phyloP scores from a whole-genome alignment of 768 basidiomycete genomes.

The Podaxis pistillaris region DNA sequence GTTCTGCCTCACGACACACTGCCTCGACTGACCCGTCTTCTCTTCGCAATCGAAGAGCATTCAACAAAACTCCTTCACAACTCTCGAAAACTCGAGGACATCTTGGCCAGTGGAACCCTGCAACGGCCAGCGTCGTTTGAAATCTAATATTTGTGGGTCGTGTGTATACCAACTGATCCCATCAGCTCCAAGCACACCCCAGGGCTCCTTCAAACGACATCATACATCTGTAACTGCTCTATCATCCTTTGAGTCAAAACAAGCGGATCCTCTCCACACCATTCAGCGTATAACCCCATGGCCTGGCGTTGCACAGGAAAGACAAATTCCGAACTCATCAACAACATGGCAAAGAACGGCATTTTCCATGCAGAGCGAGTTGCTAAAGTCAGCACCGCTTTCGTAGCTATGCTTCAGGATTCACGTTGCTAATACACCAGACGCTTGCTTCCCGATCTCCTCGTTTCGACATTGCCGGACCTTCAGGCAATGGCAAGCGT shows the following conservation, averaged over 20 bases:
- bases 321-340: slow-evolving; percentile 71
- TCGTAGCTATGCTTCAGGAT: background rate
- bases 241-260: background rate
- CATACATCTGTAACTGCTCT: background rate
- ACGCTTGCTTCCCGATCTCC: background rate
- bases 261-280: background rate
- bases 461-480: background rate
- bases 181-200: slow-evolving; percentile 8
- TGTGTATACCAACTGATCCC: slow-evolving; percentile 7
- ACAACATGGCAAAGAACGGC: slow-evolving; percentile 54
- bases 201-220: background rate
- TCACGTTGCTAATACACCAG: background rate
- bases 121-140: background rate
- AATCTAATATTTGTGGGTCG: background rate
- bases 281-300: slow-evolving; percentile 40
- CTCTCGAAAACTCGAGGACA: background rate
- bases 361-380: slow-evolving; percentile 60
- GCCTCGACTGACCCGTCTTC: background rate
- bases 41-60: background rate
- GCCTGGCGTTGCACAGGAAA: slow-evolving; percentile 79
- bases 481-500: slow-evolving; percentile 65
- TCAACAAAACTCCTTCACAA: background rate
- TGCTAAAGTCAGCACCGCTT: slow-evolving; percentile 41
- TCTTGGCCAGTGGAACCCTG: background rate
- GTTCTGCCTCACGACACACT: background rate